A percentile compares a stretch with the other conserved stretches of the same genome.
Evolutionary conservation across 2,329 filamentous ascomycete genomes (phyloP).

Genomic region (Thermomyces lanuginosus): DNA sequence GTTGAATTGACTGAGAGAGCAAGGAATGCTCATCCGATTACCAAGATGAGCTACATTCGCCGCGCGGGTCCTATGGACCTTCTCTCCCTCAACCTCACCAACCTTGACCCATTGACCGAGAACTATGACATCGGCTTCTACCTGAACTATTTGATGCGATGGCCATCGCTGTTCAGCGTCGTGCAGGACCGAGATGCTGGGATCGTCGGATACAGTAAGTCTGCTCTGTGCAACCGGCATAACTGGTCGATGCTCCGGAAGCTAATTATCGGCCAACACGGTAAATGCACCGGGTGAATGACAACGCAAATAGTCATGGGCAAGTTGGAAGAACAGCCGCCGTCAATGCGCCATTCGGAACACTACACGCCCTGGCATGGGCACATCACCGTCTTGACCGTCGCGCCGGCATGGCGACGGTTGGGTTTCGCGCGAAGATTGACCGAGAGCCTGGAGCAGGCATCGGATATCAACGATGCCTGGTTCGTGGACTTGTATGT

Average conservation of each 20-base stretch:
- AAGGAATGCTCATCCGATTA: too few species aligned
- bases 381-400: constrained; percentile 89
- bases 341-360: constrained; percentile 55
- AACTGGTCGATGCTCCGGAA: background rate
- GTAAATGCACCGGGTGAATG: background rate
- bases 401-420: constrained; percentile 70
- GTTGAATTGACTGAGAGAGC: too few species aligned
- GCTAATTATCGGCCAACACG: background rate
- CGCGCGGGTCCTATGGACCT: constrained; percentile 73
- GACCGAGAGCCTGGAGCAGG: constrained; percentile 64
- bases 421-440: constrained; percentile 75
- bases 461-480: constrained; percentile 63
- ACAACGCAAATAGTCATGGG: constrained; percentile 57
- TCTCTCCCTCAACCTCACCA: constrained; percentile 80
- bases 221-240: too few species aligned
- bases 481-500: constrained; percentile 98
- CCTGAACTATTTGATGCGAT: constrained; percentile 85
- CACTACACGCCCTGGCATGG: constrained; percentile 99
- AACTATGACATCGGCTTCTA: constrained; percentile 95
- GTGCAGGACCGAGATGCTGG: constrained; percentile 75
- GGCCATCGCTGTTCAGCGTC: constrained; percentile 87
- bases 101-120: constrained; percentile 92
- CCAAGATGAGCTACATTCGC: constrained; percentile 63
- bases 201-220: constrained; percentile 78
- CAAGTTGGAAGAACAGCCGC: constrained; percentile 77